phyloP scores from a whole-genome alignment of 2,329 filamentous ascomycete species.

The Coniochaeta ligniaria region DNA sequence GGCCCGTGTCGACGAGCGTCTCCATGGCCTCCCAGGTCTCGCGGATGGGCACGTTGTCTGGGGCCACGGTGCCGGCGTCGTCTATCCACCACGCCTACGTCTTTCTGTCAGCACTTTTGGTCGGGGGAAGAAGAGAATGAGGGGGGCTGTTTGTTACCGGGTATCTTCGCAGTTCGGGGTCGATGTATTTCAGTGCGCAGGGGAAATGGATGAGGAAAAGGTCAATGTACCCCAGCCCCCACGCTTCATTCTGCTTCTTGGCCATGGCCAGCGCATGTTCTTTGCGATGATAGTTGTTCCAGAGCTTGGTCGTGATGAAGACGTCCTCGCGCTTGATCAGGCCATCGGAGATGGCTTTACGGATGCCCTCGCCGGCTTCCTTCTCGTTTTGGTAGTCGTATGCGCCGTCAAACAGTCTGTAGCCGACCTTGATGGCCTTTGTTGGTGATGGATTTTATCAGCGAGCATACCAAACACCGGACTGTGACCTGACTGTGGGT shows the following conservation, averaged over 20 bases:
- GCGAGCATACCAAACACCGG: too few species aligned
- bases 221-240: conserved; percentile 61
- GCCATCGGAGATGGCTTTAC: conserved; percentile 45
- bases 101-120: too few species aligned
- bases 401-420: conserved; percentile 44
- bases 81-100: conserved; percentile 32
- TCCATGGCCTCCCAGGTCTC: conserved; percentile 55
- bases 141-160: too few species aligned
- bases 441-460: too few species aligned
- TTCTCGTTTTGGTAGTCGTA: conserved; percentile 58
- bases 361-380: conserved; percentile 58
- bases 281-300: conserved; percentile 56
- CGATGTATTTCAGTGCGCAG: conserved; percentile 33
- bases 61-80: conserved; percentile 28
- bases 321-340: conserved; percentile 57
- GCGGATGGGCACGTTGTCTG: conserved; percentile 41
- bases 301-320: conserved; percentile 62
- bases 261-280: conserved; percentile 58
- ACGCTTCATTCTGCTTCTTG: conserved; percentile 52
- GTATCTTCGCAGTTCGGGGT: conserved; percentile 22
- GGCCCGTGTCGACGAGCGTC: conserved; percentile 42
- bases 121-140: too few species aligned
- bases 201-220: conserved; percentile 63
- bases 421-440: conserved; percentile 42
- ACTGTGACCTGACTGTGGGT: too few species aligned